Percentiles rank a stretch among this genome's conserved stretches.
Evolutionary conservation across 768 basidiomycete species (phyloP).

Genomic region (Boletus rubroflammeus): DNA sequence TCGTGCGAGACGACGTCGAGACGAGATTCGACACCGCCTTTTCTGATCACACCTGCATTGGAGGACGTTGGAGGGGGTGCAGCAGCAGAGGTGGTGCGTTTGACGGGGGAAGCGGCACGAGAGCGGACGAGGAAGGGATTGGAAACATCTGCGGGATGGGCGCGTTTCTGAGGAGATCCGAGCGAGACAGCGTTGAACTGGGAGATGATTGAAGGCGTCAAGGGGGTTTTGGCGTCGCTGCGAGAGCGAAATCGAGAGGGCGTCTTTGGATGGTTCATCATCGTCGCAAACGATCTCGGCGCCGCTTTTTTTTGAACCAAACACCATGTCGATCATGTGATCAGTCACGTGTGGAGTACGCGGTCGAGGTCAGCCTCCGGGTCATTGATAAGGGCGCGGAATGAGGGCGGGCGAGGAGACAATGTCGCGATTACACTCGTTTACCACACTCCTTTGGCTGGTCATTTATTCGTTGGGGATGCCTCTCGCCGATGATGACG

Average conservation of each 20-base stretch:
- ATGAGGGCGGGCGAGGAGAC: not conserved
- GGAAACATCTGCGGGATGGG: slow-evolving; percentile 43
- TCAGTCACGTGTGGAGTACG: slow-evolving; percentile 8
- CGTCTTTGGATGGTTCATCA: slow-evolving; percentile 41
- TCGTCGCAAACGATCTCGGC: slow-evolving; percentile 2
- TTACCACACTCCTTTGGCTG: slow-evolving; percentile 16
- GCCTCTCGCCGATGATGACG: slow-evolving; percentile 13
- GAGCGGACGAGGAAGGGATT: slow-evolving; percentile 63
- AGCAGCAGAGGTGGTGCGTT: slow-evolving; percentile 51
- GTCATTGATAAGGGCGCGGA: slow-evolving; percentile 8
- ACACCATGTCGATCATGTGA: slow-evolving; percentile 17
- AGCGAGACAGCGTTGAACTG: slow-evolving; percentile 38
- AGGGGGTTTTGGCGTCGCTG: slow-evolving; percentile 47
- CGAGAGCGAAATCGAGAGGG: slow-evolving; percentile 46
- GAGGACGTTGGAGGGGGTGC: slow-evolving; percentile 47
- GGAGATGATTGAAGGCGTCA: slow-evolving; percentile 42
- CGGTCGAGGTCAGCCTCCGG: slow-evolving; percentile 20
- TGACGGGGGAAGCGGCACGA: slow-evolving; percentile 61
- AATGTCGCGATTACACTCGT: slow-evolving; percentile 20
- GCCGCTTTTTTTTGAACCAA: slow-evolving; percentile 13
- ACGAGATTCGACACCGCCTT: slow-evolving; percentile 73
- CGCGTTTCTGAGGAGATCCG: slow-evolving; percentile 30
- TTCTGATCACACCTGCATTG: slow-evolving; percentile 72
- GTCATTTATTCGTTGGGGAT: not conserved
- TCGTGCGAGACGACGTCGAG: slow-evolving; percentile 75